Percentiles rank a stretch among this genome's conserved stretches.
phyloP scores from a whole-genome alignment of 2,329 filamentous ascomycete species.

The Sporothrix sp. region DNA sequence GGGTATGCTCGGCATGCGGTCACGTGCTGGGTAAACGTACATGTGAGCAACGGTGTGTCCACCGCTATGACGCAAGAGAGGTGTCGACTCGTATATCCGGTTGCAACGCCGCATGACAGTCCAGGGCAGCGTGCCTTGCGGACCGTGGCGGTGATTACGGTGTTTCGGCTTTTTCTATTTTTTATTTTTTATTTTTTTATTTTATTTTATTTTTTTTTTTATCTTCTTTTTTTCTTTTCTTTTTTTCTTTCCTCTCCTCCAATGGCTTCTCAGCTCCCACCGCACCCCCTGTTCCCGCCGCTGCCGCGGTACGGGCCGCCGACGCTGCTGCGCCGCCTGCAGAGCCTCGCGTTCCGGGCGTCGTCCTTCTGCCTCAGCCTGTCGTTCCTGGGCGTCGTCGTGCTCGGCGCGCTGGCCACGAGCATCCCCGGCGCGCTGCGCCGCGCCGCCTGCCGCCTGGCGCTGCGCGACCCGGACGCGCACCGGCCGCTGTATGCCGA shows the following conservation, averaged over 20 bases:
- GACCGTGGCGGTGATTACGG: no score
- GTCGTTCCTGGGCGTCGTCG: constrained; percentile 64
- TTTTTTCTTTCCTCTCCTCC: no score
- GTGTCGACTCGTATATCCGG: no score
- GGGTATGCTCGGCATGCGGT: not conserved
- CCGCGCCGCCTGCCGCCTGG: constrained; percentile 43
- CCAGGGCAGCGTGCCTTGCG: no score
- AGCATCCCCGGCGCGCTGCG: constrained; percentile 46
- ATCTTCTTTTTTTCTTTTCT: not conserved
- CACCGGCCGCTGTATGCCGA: constrained; percentile 62
- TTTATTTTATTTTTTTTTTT: not conserved
- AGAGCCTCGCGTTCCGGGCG: constrained; percentile 54
- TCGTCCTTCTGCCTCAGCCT: constrained; percentile 69
- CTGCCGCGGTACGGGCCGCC: constrained; percentile 74
- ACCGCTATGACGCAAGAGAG: constrained; percentile 4
- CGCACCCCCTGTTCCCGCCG: constrained; percentile 71
- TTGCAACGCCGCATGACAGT: no score
- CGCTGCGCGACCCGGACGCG: constrained; percentile 49
- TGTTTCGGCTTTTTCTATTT: not conserved
- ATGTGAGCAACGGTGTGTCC: no score
- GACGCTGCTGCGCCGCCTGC: constrained; percentile 51
- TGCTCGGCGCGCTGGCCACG: constrained; percentile 62
- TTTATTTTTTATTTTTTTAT: not conserved
- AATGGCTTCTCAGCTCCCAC: no score
- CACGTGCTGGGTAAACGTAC: no score